Conservation (phyloP, 352 stramenopile species). For the Phytophthora hybrid region DNA sequence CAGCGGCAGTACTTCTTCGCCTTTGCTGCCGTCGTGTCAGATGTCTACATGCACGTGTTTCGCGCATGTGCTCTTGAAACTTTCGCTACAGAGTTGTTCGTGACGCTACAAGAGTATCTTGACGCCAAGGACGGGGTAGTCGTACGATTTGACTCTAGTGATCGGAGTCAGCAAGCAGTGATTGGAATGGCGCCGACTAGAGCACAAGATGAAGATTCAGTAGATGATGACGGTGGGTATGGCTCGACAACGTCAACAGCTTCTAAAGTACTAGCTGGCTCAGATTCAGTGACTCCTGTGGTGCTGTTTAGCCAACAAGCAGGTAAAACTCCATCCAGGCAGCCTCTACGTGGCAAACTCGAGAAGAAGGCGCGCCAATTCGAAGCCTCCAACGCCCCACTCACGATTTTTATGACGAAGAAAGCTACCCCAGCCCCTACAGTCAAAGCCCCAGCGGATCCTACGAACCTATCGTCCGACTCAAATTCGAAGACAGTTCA, state of each 20-base stretch:
- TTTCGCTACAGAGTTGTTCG: too few relatives aligned
- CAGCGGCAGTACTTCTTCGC: conserved; percentile 71
- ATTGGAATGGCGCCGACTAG: not conserved
- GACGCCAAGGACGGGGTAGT: conserved; percentile 57
- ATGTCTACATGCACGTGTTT: conserved; percentile 66
- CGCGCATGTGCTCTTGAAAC: conserved; percentile 61
- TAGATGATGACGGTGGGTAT: not conserved
- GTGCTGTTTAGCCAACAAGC: conserved; percentile 47
- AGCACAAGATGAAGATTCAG: not conserved
- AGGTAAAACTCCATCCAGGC: conserved; percentile 35
- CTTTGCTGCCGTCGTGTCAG: conserved; percentile 53
- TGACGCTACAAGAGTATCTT: conserved; percentile 54
- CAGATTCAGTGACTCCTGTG: not conserved
- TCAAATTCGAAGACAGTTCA: not conserved
- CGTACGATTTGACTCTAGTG: conserved; percentile 25
- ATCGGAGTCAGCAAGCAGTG: not conserved
- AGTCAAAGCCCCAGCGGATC: not conserved
- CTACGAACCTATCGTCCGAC: not conserved
- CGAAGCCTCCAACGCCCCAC: conserved; percentile 16
- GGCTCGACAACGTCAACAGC: not conserved
- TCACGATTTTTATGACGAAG: conserved; percentile 45
- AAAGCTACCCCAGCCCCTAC: conserved; percentile 19
- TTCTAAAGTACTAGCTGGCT: not conserved
- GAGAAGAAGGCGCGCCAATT: conserved; percentile 52
- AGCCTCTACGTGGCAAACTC: conserved; percentile 34